Base-by-base conservation (phyloP, 768 basidiomycete species). In the Chalciporus piperatus region DNA sequence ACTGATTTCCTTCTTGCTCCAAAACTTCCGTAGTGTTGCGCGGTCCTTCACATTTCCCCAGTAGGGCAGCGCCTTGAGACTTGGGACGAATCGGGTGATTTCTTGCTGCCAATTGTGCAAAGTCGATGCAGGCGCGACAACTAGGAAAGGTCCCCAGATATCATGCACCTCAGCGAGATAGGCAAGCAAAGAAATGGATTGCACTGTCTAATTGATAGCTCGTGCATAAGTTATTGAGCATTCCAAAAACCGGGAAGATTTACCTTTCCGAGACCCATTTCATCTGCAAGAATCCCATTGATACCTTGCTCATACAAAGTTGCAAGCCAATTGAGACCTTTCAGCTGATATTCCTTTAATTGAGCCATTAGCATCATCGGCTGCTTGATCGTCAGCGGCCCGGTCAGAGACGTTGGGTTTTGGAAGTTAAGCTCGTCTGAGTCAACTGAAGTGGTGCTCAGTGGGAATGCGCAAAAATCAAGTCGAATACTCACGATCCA, bases 41-140 rank as follows among this genome's bases (percentile, higher is more conserved):
- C 97, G 86, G 65, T 99, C 97, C 68, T 96, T 97, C 41, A 92
- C 89, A 64, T 89, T 92, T 33, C 97, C 97, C 97, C 97, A 99
- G 65, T 99, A 98, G 1, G 97, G 97, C 39, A 99, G 72, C 3
- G 94, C 93, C 67, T 98, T 98, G 45, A 99, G 79, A 48, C 78
- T 77, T 22, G 97, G 97, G 5, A 97, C 92, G 65, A 99, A 99
- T 22, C 94, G 87, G 16, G 94, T 90, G 49, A 99, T 77, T 68
- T 99, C 97, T 65, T 98, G 97, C 66, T 98, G 96, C 97, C 97
- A 99, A 64, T 98, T 98, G 70, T 98, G 96, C 52, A 99, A 76
- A 0, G 97, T 99, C 6, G 96, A 97, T 3, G 93, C 89, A 6
- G 97, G 97, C 2, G 97, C 93, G 37, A 99, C 94, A 44, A 99